These are phyloP conservation scores for Tolypocladium cylindrosporum DNA, from an alignment of 2,329 filamentous ascomycete species.

Conservation along the genomic window DNA sequence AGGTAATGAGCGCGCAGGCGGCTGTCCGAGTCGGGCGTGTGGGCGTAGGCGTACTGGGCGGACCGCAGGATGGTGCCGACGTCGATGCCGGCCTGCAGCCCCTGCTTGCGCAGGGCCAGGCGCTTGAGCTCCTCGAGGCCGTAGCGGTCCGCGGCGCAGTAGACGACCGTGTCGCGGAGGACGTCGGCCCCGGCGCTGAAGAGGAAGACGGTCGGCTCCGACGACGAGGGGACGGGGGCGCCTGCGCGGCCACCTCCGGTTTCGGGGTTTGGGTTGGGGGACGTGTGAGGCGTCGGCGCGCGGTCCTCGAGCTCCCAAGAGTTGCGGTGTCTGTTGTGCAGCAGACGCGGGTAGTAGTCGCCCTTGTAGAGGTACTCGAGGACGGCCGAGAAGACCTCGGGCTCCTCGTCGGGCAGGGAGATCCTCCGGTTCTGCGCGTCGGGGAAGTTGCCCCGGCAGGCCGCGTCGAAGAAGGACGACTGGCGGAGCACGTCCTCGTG, in stretches of 20 bases:
- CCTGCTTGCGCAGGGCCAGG: conserved; percentile 88
- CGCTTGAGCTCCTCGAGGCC: conserved; percentile 87
- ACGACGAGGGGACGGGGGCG: conserved; percentile 3
- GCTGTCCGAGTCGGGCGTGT: conserved; percentile 89
- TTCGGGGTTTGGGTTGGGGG: conserved; percentile 37
- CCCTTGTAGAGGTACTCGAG: conserved; percentile 97
- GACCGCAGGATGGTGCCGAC: conserved; percentile 85
- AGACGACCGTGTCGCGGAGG: conserved; percentile 87
- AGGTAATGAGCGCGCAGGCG: conserved; percentile 93
- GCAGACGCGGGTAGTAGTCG: conserved; percentile 83
- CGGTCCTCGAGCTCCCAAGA: conserved; percentile 81
- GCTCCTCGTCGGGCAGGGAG: conserved; percentile 67
- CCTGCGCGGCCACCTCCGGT: conserved; percentile 33
- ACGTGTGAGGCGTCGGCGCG: conserved; percentile 30
- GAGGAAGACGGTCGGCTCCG: conserved; percentile 54
- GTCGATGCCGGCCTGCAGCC: conserved; percentile 84
- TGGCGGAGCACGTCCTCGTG: conserved; percentile 85
- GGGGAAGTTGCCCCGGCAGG: conserved; percentile 62
- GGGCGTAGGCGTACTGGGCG: conserved; percentile 89
- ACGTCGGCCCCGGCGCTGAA: conserved; percentile 64
- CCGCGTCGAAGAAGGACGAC: conserved; percentile 73
- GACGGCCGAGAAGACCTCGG: conserved; percentile 84
- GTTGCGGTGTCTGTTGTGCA: conserved; percentile 77
- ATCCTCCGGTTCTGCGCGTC: conserved; percentile 69
- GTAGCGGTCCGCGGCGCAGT: conserved; percentile 86